Base-by-base conservation (phyloP, 257 asterid species). In the Solanum okadae region DNA sequence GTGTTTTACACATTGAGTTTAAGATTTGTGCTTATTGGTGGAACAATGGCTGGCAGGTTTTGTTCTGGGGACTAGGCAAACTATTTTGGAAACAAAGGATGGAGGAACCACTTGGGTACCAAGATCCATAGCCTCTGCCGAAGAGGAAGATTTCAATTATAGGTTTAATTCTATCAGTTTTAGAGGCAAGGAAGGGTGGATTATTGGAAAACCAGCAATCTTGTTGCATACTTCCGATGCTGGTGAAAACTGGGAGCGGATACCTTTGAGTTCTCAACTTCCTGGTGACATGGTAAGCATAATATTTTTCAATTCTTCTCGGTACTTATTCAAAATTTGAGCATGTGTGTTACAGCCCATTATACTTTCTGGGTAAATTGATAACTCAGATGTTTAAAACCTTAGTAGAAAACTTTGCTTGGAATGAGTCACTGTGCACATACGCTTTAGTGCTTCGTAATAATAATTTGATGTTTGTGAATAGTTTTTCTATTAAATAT, bases 111-210 rank as follows among this genome's bases (percentile, higher is more conserved):
- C 98, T 44, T 96, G 99, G 99, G 93, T 81, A 71, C 91, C 93
- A 37, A 98, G 98, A 79, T 94, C 98, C 42, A 94, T 96, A 88
- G 88, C 99, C 72, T 93, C 98, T 84, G 99, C 99, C 3, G 99
- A 96, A 90, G 99, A 97, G 76, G 99, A 97, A 90, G 99, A 97
- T 91, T 96, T 97, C 86, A 97, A 97, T 89, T 97, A 96, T 85
- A 92, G 98, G 90, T 97, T 97, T 89, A 97, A 97, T 82, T 93
- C 94, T 90, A 95, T 97, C 90, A 97, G 99, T 91, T 97, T 97
- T 93, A 94, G 92, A 87, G 99, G 98, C 49, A 97, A 95, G 86
- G 98, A 97, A 91, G 99, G 99, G 31, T 97, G 99, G 99, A 95
- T 97, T 90, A 90, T 97, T 65, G 99, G 99, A 89, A 96, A 97